Conservation (phyloP, 2,329 filamentous ascomycete genomes). For the Aspergillus neotritici region DNA sequence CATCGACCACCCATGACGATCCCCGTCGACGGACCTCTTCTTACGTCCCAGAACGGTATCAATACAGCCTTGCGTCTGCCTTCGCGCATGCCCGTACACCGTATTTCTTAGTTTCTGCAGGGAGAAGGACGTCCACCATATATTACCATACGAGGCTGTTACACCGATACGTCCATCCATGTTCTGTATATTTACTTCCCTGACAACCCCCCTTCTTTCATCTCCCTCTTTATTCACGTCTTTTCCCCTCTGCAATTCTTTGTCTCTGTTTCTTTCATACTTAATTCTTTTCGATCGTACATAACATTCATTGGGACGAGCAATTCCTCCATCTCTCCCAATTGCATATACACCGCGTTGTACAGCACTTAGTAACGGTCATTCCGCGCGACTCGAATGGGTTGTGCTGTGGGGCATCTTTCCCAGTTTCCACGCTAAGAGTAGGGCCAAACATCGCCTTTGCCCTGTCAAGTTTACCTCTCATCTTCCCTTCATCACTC, state of each 20-base stretch:
- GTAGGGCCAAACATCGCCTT: conserved; percentile 39
- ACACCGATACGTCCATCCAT: background rate
- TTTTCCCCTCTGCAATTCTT: conserved; percentile 9
- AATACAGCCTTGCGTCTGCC: conserved; percentile 10
- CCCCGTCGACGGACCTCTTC: conserved; percentile 4
- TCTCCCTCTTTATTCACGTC: conserved; percentile 15
- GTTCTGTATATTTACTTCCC: too few relatives aligned
- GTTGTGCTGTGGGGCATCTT: conserved; percentile 34
- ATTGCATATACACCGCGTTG: conserved; percentile 8
- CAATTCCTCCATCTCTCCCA: background rate
- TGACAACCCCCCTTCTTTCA: background rate
- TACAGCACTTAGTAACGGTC: conserved; percentile 11
- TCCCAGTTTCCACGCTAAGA: conserved; percentile 37
- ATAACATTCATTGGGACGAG: conserved; percentile 5
- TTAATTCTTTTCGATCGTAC: conserved; percentile 6
- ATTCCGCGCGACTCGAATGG: conserved; percentile 25
- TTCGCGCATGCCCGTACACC: background rate
- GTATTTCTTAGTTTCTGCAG: background rate
- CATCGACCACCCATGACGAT: conserved; percentile 11
- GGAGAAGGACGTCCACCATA: conserved; percentile 2
- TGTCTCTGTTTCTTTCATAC: conserved; percentile 8
- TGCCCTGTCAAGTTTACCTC: conserved; percentile 33
- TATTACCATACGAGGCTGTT: background rate
- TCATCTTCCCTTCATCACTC: conserved; percentile 20
- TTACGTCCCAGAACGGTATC: conserved; percentile 12